These are phyloP conservation scores for Exophiala xenobiotica DNA, from an alignment of 2,329 filamentous ascomycete genomes.

Conservation along the genomic window DNA sequence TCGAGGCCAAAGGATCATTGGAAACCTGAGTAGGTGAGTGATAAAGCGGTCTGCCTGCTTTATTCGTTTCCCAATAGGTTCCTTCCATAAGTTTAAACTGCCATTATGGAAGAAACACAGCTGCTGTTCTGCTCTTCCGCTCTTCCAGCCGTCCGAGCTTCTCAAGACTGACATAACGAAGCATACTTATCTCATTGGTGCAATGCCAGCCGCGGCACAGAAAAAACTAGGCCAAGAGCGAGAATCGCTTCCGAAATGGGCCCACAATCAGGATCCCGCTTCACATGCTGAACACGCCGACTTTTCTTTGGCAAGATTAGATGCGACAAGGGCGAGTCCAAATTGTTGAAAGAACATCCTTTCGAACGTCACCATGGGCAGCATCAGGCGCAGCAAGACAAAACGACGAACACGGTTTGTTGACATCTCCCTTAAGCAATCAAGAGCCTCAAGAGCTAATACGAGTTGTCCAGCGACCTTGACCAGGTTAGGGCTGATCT, in stretches of 20 bases:
- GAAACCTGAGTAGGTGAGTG: no score
- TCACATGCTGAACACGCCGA: constrained; percentile 4
- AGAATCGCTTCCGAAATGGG: background rate
- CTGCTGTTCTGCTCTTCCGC: background rate
- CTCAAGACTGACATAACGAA: background rate
- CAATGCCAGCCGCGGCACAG: background rate
- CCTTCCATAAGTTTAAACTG: background rate
- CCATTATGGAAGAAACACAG: background rate
- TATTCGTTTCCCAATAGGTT: no score
- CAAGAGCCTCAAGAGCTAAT: constrained; percentile 10
- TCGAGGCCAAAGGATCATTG: no score
- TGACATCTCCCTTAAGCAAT: constrained; percentile 5
- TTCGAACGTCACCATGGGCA: constrained; percentile 58
- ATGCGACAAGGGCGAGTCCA: background rate
- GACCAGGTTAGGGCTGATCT: constrained; percentile 90
- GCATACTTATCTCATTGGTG: background rate
- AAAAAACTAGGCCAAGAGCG: background rate
- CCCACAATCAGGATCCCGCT: background rate
- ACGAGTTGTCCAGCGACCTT: constrained; percentile 64
- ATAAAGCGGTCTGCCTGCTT: no score
- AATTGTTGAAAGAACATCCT: background rate
- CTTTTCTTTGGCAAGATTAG: no score
- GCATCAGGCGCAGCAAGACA: constrained; percentile 68
- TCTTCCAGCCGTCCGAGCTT: constrained; percentile 5
- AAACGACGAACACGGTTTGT: constrained; percentile 66